Evolutionary conservation across 2,329 filamentous ascomycete genomes (phyloP).

Genomic region (Aspergillus sp.): DNA sequence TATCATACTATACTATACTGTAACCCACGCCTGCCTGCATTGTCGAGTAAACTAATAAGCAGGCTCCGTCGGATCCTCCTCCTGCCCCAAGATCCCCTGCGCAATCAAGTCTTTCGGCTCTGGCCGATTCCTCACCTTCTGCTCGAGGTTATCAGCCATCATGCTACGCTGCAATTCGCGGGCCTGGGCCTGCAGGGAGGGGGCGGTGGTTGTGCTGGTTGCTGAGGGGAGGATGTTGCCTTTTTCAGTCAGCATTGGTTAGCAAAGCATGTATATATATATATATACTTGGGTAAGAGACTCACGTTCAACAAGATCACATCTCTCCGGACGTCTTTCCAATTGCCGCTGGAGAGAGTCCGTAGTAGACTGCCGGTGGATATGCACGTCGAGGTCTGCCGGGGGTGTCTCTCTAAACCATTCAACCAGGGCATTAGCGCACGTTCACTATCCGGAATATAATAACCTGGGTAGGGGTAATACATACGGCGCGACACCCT

Average conservation of each 20-base stretch:
- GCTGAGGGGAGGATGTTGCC: slow-evolving; percentile 81
- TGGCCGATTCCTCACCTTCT: slow-evolving; percentile 73
- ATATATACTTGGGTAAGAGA: slow-evolving; percentile 4
- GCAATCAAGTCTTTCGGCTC: slow-evolving; percentile 67
- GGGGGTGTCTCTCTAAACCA: background rate
- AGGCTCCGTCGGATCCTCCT: slow-evolving; percentile 39
- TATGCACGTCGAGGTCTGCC: slow-evolving; percentile 52
- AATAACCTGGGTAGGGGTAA: background rate
- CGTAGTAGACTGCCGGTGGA: slow-evolving; percentile 9
- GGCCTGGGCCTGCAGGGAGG: slow-evolving; percentile 69
- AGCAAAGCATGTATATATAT: too few relatives aligned
- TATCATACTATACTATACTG: background rate
- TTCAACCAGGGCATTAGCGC: background rate
- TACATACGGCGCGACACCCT: slow-evolving; percentile 56
- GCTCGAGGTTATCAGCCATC: slow-evolving; percentile 76
- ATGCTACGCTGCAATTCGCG: slow-evolving; percentile 81
- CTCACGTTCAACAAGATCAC: slow-evolving; percentile 72
- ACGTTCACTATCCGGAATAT: background rate
- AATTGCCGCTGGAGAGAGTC: slow-evolving; percentile 59
- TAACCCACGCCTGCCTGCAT: background rate
- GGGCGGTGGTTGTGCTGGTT: slow-evolving; percentile 65
- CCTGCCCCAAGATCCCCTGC: slow-evolving; percentile 67
- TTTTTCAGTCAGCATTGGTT: slow-evolving; percentile 25
- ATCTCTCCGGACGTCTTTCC: slow-evolving; percentile 56
- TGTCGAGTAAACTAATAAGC: background rate